Evolutionary conservation across 495 filamentous ascomycete genomes (phyloP), one percentile per base, ranked within the genome.

Genomic region (Aspergillus campestris): DNA sequence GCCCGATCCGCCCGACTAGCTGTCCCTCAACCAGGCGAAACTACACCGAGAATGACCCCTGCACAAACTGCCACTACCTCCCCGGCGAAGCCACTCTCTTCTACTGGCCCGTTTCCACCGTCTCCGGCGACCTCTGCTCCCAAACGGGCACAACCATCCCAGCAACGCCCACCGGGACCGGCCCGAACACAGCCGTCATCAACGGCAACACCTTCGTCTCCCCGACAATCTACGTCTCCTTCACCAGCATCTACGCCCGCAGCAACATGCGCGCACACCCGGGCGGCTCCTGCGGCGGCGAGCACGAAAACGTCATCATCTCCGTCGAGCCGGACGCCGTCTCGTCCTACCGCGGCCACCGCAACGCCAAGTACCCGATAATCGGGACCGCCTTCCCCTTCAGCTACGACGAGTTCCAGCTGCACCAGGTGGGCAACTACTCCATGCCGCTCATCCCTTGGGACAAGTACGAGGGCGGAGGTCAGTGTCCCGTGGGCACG

Each of bases 81-180:
- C 58, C 58, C 4, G 55, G 31, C n/a, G 52, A 48, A 5, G 58
- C 58, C 7, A 61, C 58, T n/a, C 40, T 61, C 35, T 61, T 56
- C 40, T 61, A 58, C 52, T 61, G 58, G 58, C 58, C 58, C 10
- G 52, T 53, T 27, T 48, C 43, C 14, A 58, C 58, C 30, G 42
- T 39, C 3, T 29, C n/a, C 15, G 57, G 57, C n/a, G 57, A 55
- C 31, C 51, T 57, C 31, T 60, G 53, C 44, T 45, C 44, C 30
- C 49, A 56, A 39, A 48, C 52, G 36, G 57, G 57, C 42, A 53
- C 46, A 31, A 61, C 55, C 31, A 31, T 61, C 28, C 42, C 52
- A 6, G 41, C 52, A 0, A 48, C 55, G 0, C 49, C 38, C 7
- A 51, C 49, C 1, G 49, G 38, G 7, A 14, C 35, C 24, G 53